These are phyloP conservation scores for Dictyophora rubrovolvata DNA, from an alignment of 768 basidiomycete genomes.

Conservation along the genomic window DNA sequence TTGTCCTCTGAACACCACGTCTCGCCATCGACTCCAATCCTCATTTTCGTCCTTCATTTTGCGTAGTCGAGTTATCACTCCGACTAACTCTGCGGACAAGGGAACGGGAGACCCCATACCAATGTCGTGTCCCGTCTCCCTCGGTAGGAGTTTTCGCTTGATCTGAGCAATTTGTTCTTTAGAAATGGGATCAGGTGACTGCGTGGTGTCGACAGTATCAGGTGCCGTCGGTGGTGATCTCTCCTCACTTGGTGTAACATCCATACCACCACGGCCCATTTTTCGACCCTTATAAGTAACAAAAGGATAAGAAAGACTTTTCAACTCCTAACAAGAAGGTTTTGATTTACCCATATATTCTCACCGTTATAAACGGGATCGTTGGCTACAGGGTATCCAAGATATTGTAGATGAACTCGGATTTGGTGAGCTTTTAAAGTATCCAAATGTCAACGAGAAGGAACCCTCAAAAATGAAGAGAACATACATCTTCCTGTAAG, in stretches of 20 bases:
- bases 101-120: conserved; percentile 82
- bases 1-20: conserved; percentile 59
- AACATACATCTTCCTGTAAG: conserved; percentile 85
- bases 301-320: background rate
- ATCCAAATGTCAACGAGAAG: conserved; percentile 5
- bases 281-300: conserved; percentile 44
- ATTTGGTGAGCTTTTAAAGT: conserved; percentile 80
- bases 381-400: conserved; percentile 90
- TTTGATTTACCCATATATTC: conserved; percentile 57
- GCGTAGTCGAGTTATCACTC: conserved; percentile 65
- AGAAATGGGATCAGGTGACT: conserved; percentile 5
- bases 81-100: conserved; percentile 65
- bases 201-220: background rate
- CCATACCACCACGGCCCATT: conserved; percentile 73
- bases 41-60: conserved; percentile 88
- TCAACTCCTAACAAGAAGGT: background rate
- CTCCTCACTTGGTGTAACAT: conserved; percentile 56
- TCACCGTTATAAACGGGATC: conserved; percentile 85
- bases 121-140: conserved; percentile 80
- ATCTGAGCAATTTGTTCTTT: background rate
- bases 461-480: background rate
- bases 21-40: conserved; percentile 83
- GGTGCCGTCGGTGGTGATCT: conserved; percentile 53
- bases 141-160: conserved; percentile 47
- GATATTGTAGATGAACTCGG: conserved; percentile 89